These are phyloP conservation scores for Talaromyces sp. DNA, from an alignment of 2,329 filamentous ascomycete genomes.

Conservation along the genomic window DNA sequence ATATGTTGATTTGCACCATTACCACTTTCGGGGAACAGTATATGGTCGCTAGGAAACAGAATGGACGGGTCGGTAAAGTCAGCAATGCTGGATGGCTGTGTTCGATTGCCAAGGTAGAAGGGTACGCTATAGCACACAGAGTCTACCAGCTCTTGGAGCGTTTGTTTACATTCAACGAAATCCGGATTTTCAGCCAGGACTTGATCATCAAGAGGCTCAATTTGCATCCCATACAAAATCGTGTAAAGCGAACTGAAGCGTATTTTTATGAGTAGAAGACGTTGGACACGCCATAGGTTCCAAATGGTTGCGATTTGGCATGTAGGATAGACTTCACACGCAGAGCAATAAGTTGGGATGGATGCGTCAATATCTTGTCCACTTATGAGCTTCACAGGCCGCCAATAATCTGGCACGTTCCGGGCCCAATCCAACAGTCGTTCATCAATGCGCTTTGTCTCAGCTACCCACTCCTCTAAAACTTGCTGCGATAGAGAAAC, in stretches of 20 bases:
- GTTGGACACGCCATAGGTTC: not conserved
- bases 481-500: not conserved
- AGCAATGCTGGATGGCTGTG: not conserved
- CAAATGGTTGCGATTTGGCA: not conserved
- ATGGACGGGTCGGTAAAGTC: not conserved
- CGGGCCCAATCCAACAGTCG: not conserved
- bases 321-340: not conserved
- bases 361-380: not conserved
- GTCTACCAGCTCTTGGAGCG: not conserved
- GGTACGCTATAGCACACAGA: not conserved
- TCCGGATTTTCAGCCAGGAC: not conserved
- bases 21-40: not conserved
- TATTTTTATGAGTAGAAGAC: not conserved
- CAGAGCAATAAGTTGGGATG: not conserved
- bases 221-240: not conserved
- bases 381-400: not conserved
- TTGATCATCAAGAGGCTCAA: not conserved
- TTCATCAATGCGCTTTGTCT: not conserved
- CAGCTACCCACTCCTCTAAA: not conserved
- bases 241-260: not conserved
- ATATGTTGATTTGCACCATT: not conserved
- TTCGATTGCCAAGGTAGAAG: not conserved
- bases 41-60: not conserved
- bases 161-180: not conserved
- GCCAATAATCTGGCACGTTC: not conserved